Conservation (phyloP, 23 red algal species). For the Gracilaria domingensis region DNA sequence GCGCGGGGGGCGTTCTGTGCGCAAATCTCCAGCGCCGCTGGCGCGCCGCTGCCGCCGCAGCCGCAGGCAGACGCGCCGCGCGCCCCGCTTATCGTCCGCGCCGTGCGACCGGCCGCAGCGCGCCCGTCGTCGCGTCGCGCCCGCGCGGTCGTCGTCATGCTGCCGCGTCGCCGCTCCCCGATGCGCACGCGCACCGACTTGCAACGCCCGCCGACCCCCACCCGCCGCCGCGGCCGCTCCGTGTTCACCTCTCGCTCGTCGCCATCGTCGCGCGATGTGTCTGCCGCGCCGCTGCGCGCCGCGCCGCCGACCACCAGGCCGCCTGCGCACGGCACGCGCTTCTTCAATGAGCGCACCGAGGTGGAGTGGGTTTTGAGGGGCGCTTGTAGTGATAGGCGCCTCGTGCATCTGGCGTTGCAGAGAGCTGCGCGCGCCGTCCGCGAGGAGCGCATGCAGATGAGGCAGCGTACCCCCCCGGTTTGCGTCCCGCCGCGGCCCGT, state of each 20-base stretch:
- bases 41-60: too few species aligned
- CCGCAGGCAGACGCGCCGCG: too few species aligned
- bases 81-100: too few species aligned
- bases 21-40: not conserved
- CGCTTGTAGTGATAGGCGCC: constrained; percentile 10
- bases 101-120: too few species aligned
- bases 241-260: not conserved
- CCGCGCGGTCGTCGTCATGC: not conserved
- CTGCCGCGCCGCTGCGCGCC: not conserved
- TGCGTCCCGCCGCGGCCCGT: not conserved
- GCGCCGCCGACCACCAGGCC: not conserved
- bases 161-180: constrained; percentile 5
- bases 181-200: constrained; percentile 34
- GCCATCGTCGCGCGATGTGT: not conserved
- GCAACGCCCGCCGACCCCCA: constrained; percentile 7
- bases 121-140: not conserved
- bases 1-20: too few species aligned
- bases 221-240: constrained; percentile 7
- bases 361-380: constrained; percentile 31
- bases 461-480: not conserved
- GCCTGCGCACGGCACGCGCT: constrained; percentile 6
- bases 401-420: constrained; percentile 35
- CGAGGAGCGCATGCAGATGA: not conserved
- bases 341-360: constrained; percentile 44
- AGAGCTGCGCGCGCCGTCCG: constrained; percentile 11